Base-by-base conservation (phyloP, 176 grass and related monocot genomes). In the Thalia dealbata region DNA sequence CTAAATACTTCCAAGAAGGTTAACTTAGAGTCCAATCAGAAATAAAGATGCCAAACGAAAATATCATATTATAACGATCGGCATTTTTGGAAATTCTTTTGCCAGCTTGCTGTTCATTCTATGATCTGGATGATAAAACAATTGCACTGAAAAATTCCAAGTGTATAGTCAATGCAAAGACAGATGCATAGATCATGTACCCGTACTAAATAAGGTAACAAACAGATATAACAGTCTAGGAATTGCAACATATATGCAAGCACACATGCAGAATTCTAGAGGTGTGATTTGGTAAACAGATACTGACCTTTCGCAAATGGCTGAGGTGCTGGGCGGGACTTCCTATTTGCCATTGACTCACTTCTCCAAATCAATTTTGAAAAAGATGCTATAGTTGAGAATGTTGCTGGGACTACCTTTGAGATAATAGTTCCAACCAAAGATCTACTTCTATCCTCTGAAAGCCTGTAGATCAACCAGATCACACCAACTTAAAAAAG, bases 361-460 rank as follows among this genome's bases (percentile, higher is more conserved):
- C 81, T 92, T 72, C 85, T 74, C 93, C 93, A 97, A 59, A 97
- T 32, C 74, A 97, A 81, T 85, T 85, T 92, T 30, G 93, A 97
- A 81, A 97, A 88, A 28, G 93, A 90, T 82, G 89, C 82, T 76
- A 90, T 88, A 74, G 93, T 97, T 6, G 93, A 97, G 74, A 91
- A 90, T 71, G 93, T 97, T 70, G 62, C 93, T 67, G 87, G 77
- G 64, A 91, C 89, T 80, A 91, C 93, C 81, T 67, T 97, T 73
- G 89, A 90, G 58, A 97, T 81, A 88, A 97, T 92, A 74, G 89
- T 90, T 80, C 93, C 89, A 79, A 97, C 93, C 73, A 97, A 78
- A 52, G 93, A 97, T 79, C 93, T 90, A 83, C 79, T 86, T 75
- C 93, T 90, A 82, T 92, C 85, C 79, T 97, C 93, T 71, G 93